A percentile compares a stretch with the other conserved stretches of the same genome.
phyloP scores from a whole-genome alignment of 2,329 filamentous ascomycete species.

The Aschersonia sp. region DNA sequence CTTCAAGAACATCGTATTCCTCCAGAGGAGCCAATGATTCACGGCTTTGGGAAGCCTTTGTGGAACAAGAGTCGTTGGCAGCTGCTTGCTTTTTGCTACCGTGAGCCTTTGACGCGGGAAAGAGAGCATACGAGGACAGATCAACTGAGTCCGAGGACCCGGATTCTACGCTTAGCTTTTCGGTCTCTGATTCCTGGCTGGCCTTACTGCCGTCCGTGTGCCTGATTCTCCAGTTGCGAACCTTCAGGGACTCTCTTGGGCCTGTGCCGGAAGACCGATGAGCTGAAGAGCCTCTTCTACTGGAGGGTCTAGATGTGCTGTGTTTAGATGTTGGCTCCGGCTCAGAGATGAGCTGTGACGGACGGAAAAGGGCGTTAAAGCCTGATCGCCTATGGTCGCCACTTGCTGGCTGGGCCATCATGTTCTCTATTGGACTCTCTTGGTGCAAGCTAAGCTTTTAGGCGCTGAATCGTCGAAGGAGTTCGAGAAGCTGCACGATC shows the following conservation, averaged over 20 bases:
- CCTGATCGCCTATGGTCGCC: not conserved
- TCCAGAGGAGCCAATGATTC: not conserved
- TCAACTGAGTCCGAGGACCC: not conserved
- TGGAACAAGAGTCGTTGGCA: too few species aligned
- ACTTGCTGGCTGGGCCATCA: not conserved
- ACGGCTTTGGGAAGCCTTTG: not conserved
- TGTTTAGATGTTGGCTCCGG: not conserved
- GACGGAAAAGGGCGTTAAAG: not conserved
- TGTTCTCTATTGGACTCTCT: too few species aligned
- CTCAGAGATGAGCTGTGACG: not conserved
- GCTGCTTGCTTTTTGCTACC: not conserved
- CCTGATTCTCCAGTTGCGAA: constrained; percentile 3
- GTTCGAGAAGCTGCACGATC: too few species aligned
- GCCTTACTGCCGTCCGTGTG: constrained; percentile 1
- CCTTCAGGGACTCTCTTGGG: constrained; percentile 1
- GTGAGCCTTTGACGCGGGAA: not conserved
- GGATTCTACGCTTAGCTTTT: not conserved
- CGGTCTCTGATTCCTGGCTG: not conserved
- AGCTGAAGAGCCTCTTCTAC: not conserved
- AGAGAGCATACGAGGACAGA: not conserved
- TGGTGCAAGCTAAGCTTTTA: too few species aligned
- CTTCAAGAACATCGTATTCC: not conserved
- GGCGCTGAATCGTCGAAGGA: too few species aligned
- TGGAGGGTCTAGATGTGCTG: not conserved
- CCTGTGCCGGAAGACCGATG: not conserved